These are phyloP conservation scores for Pichia terricola DNA, from an alignment of 1,139 yeast species.

Conservation along the genomic window DNA sequence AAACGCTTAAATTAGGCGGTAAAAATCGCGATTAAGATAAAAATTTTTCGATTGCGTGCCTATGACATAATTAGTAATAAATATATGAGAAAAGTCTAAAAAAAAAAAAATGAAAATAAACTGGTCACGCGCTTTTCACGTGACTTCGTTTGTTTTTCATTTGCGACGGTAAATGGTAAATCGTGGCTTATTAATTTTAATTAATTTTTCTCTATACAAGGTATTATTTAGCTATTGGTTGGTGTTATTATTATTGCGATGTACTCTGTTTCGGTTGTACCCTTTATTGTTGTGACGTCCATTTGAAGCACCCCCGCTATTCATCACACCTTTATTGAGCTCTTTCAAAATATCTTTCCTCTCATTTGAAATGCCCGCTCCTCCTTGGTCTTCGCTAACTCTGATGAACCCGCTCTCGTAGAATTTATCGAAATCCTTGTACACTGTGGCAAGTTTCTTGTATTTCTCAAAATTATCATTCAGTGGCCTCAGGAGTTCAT, in stretches of 20 bases:
- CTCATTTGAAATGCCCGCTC: background rate
- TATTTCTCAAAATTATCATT: conserved; percentile 12
- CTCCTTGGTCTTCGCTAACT: background rate
- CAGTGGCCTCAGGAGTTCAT: conserved; percentile 12
- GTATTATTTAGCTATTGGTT: too few relatives aligned
- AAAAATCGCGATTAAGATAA: too few relatives aligned
- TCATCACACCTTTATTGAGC: background rate
- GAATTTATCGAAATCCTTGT: background rate
- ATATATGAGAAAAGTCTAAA: too few relatives aligned
- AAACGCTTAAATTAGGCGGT: too few relatives aligned
- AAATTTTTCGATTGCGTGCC: too few relatives aligned
- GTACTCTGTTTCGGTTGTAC: background rate
- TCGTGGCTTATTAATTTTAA: too few relatives aligned
- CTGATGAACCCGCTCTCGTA: background rate
- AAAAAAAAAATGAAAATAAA: too few relatives aligned
- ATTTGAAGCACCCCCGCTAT: background rate
- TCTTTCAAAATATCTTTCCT: background rate
- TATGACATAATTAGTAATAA: too few relatives aligned
- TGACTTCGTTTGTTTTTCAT: too few relatives aligned
- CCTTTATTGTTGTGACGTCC: background rate
- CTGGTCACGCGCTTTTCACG: too few relatives aligned
- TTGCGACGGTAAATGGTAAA: too few relatives aligned
- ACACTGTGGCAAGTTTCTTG: background rate
- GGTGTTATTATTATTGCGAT: background rate
- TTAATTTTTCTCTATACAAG: background rate